phyloP scores from a whole-genome alignment of 2,329 filamentous ascomycete species.

The Huntiella bhutanensis region DNA sequence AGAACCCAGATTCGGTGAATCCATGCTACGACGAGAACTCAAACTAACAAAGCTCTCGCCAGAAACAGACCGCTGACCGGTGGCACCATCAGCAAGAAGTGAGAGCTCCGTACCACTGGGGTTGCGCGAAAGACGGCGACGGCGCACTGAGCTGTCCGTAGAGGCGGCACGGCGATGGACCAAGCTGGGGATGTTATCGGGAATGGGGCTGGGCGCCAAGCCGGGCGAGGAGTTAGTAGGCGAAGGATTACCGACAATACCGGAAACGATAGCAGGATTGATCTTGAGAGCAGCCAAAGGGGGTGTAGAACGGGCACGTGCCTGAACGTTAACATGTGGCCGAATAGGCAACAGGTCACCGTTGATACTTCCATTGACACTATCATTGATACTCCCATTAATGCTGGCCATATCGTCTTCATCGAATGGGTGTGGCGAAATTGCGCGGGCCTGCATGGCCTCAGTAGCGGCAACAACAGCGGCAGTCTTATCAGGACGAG shows the following conservation, averaged over 20 bases:
- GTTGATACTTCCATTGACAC: background rate
- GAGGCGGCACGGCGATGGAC: constrained; percentile 5
- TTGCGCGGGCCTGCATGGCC: constrained; percentile 7
- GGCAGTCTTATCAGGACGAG: constrained; percentile 2
- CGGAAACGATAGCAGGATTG: background rate
- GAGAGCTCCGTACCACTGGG: constrained; percentile 5
- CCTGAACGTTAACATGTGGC: constrained; percentile 2
- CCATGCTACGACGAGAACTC: background rate
- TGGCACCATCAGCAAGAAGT: background rate
- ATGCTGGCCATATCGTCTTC: background rate
- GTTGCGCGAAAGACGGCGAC: constrained; percentile 1
- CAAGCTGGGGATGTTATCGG: constrained; percentile 2
- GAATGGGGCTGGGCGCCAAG: constrained; percentile 8
- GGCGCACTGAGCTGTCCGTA: constrained; percentile 6
- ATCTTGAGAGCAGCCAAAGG: constrained; percentile 5
- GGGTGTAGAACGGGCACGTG: constrained; percentile 6
- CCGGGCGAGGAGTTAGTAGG: constrained; percentile 5
- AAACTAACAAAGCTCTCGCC: background rate
- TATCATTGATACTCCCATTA: background rate
- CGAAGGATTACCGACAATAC: background rate
- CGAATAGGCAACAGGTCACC: background rate
- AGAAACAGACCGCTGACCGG: background rate
- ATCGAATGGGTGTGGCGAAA: constrained; percentile 3
- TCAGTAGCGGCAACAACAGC: constrained; percentile 7
- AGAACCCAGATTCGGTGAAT: constrained; percentile 4